These are phyloP conservation scores for Cladosporium colombiae DNA, from an alignment of 2,329 filamentous ascomycete genomes.

Conservation along the genomic window DNA sequence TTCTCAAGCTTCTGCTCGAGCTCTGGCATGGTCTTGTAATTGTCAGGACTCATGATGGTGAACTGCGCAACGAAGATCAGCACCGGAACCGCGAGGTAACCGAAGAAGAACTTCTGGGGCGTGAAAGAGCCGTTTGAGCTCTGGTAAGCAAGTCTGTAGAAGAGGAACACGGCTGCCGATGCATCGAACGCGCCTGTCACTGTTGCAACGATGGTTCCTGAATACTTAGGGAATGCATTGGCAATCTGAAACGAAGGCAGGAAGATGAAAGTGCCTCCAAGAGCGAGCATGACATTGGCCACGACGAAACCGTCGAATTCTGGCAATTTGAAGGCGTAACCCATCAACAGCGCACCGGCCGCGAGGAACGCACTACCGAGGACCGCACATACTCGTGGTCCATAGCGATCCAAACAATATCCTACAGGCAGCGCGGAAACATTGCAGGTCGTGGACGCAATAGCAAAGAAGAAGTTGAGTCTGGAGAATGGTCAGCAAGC, in stretches of 20 bases:
- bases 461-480: slow-evolving; percentile 89
- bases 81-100: slow-evolving; percentile 48
- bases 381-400: slow-evolving; percentile 73
- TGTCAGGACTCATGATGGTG: slow-evolving; percentile 46
- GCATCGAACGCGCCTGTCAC: slow-evolving; percentile 54
- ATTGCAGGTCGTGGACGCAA: slow-evolving; percentile 84
- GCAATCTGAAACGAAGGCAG: slow-evolving; percentile 53
- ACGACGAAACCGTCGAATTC: slow-evolving; percentile 68
- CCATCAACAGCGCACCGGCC: slow-evolving; percentile 69
- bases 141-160: slow-evolving; percentile 51
- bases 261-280: slow-evolving; percentile 53
- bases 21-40: slow-evolving; percentile 65
- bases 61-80: slow-evolving; percentile 47
- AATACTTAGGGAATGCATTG: slow-evolving; percentile 52
- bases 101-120: slow-evolving; percentile 51
- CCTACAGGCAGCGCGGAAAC: slow-evolving; percentile 82
- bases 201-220: slow-evolving; percentile 50
- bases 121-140: slow-evolving; percentile 43
- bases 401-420: slow-evolving; percentile 78
- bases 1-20: slow-evolving; percentile 78
- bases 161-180: slow-evolving; percentile 50
- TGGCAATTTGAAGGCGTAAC: slow-evolving; percentile 59
- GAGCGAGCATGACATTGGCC: slow-evolving; percentile 50
- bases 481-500: slow-evolving; percentile 27
- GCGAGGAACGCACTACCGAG: slow-evolving; percentile 69